Percentiles rank a stretch among this genome's conserved stretches.
These are phyloP conservation scores for Colletotrichum tofieldiae DNA, from an alignment of 2,329 filamentous ascomycete species.

Conservation along the genomic window DNA sequence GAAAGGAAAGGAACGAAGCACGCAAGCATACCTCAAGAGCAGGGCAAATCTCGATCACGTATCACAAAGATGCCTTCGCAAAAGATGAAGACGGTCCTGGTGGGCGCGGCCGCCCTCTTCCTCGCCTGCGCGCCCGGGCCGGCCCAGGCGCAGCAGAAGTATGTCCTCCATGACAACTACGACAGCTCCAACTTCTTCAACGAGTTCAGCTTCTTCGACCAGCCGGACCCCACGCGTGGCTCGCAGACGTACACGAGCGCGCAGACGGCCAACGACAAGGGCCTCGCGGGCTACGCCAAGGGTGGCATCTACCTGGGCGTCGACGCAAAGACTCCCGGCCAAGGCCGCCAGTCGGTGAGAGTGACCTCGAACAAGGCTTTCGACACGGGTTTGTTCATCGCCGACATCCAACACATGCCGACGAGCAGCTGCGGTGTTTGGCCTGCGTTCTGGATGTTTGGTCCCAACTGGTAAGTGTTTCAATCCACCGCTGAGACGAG, in stretches of 20 bases:
- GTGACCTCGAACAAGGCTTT: conserved; percentile 78
- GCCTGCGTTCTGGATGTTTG: conserved; percentile 82
- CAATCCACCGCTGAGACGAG: neutral
- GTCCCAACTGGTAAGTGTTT: conserved; percentile 71
- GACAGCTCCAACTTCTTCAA: conserved; percentile 70
- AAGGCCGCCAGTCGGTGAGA: conserved; percentile 80
- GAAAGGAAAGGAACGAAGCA: conserved; percentile 4
- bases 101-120: conserved; percentile 29
- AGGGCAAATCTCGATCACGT: conserved; percentile 8
- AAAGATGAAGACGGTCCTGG: conserved; percentile 30
- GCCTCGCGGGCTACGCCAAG: conserved; percentile 71
- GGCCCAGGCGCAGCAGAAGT: conserved; percentile 50
- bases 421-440: conserved; percentile 79
- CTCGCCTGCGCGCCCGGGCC: conserved; percentile 44
- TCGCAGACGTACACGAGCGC: conserved; percentile 80
- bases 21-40: neutral
- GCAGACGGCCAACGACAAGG: conserved; percentile 68
- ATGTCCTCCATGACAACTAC: conserved; percentile 64
- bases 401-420: conserved; percentile 86
- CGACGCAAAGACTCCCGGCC: conserved; percentile 71
- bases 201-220: conserved; percentile 70
- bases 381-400: conserved; percentile 78
- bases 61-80: conserved; percentile 35
- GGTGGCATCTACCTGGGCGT: conserved; percentile 78
- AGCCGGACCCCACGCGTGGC: conserved; percentile 79